Evolutionary conservation across 2,329 filamentous ascomycete genomes (phyloP), one percentile per base, ranked within the genome.

Genomic region (Graphilbum sp.): DNA sequence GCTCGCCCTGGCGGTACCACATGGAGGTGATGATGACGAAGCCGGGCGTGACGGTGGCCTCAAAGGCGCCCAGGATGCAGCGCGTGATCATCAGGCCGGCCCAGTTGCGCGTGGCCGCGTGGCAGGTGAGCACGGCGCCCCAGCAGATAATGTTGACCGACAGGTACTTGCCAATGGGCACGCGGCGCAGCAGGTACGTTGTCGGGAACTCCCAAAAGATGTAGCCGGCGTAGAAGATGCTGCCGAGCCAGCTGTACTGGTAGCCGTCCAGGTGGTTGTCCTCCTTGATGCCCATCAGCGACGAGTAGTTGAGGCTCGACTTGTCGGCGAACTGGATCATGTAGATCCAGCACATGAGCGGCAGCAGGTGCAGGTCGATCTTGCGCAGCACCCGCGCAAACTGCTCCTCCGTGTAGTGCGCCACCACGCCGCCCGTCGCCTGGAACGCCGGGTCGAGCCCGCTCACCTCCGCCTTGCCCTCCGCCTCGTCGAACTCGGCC

Each of bases 21-120:
- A 76, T 77, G 3, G 63, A 64, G 0, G 72, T 77, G 27, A 79
- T 71, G 2, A 79, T 53, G 60, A 78, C 72, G 42, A 78, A 73
- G 1, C 54, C 54, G 0, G 58, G 58, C 25, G 58, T 54, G 3
- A 56, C 54, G 31, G 57, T 56, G 2, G 73, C 69, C 49, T 79
- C 75, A 42, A 78, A 76, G 23, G 74, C 69, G 47, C 76, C 76
- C 1, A 77, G 67, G 3, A 80, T 50, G 1, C 70, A 73, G 54
- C 20, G 79, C 3, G 12, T 11, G 23, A 30, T 21, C 31, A 34
- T 34, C 5, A 38, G 55, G 1, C 63, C 60, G 0, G 61, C 60
- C 47, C 77, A 79, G 48, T 66, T 72, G 31, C 60, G 57, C 33
- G 64, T 67, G 0, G 63, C 66, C 5, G 72, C 64, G 46, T 78